Evolutionary conservation across 1,284 basidiomycete genomes (phyloP), one percentile per base, ranked within the genome.

Genomic region (Ceratobasidium sp.): DNA sequence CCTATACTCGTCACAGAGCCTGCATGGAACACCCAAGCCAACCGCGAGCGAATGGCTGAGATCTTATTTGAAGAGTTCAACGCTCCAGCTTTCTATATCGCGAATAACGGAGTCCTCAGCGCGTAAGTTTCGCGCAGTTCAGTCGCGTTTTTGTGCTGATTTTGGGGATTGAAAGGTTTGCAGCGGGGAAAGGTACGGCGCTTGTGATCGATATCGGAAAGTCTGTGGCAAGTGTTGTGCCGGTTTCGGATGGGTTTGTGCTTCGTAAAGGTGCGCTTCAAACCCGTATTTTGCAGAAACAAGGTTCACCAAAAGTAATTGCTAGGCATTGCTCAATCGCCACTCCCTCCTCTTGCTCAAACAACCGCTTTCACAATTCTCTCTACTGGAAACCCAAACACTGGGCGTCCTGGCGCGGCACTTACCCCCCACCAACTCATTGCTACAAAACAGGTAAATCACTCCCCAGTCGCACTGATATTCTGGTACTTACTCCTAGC

Each of bases 241-340:
- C 98, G 0, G 93, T 99, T 11, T 95, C 97, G 8, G 98, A 99
- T 80, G 98, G 98, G 0, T 99, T 99, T 80, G 97, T 99, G 47
- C 88, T 99, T 60, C 89, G 97, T 78, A 98, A 98, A 88, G 97
- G 97, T 91, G 77, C 76, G 54, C n/a, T 76, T 75, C 0, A 78
- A 22, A 29, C 53, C 59, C 22, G 31, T 48, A 31, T 41, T 29
- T 54, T 19, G 4, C 8, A 50, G 36, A 33, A 22, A 11, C 22
- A 54, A 71, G 17, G 45, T 48, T 60, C 19, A 54, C 48, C 14
- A 48, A 11, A 41, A 59, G 17, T 48, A 50, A 29, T 19, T 64
- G 33, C 29, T 73, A 94, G 93, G 93, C 67, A 87, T 94, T 47
- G 84, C 87, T 45, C 89, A 89, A 79, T 93, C 93, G 48, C 81